A percentile compares a stretch with the other conserved stretches of the same genome.
Conservation (phyloP, 1,284 basidiomycete species). For the Trametes polyzona region DNA sequence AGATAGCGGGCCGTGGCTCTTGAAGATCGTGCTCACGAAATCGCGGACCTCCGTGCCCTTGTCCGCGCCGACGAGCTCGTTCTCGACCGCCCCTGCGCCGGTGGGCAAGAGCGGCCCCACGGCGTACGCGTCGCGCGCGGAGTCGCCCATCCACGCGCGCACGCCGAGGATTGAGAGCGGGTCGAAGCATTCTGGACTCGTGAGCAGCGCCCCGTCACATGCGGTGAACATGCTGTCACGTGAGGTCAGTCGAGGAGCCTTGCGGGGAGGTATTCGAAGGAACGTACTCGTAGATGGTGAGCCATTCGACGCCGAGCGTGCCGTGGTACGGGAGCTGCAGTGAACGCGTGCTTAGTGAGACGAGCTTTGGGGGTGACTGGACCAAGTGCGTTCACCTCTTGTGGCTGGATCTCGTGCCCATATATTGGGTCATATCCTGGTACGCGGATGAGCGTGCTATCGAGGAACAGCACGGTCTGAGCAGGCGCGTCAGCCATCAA, state of each 20-base stretch:
- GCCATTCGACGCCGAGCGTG: slow-evolving; percentile 11
- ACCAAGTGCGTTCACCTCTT: too few species aligned
- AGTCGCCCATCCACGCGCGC: slow-evolving; percentile 19
- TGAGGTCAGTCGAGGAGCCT: background rate
- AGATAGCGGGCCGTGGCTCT: slow-evolving; percentile 14
- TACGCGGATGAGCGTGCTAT: slow-evolving; percentile 7
- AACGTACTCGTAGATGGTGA: slow-evolving; percentile 20
- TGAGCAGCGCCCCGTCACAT: slow-evolving; percentile 22
- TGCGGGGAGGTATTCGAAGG: background rate
- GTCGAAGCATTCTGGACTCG: slow-evolving; percentile 24
- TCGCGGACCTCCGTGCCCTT: slow-evolving; percentile 10
- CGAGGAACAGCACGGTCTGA: slow-evolving; percentile 10
- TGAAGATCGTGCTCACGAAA: slow-evolving; percentile 13
- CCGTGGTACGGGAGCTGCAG: slow-evolving; percentile 1
- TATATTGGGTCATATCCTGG: slow-evolving; percentile 23
- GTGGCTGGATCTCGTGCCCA: slow-evolving; percentile 21
- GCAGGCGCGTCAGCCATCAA: background rate
- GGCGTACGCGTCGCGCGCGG: slow-evolving; percentile 11
- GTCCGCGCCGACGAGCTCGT: slow-evolving; percentile 7
- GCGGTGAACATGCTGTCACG: slow-evolving; percentile 10
- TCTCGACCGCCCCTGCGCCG: slow-evolving; percentile 5
- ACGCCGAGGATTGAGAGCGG: slow-evolving; percentile 13
- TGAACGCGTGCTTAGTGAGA: too few species aligned
- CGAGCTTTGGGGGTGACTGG: too few species aligned
- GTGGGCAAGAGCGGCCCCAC: slow-evolving; percentile 17